Conservation (phyloP, 305 asterid genomes). For the Solanum aculeatissimum region DNA sequence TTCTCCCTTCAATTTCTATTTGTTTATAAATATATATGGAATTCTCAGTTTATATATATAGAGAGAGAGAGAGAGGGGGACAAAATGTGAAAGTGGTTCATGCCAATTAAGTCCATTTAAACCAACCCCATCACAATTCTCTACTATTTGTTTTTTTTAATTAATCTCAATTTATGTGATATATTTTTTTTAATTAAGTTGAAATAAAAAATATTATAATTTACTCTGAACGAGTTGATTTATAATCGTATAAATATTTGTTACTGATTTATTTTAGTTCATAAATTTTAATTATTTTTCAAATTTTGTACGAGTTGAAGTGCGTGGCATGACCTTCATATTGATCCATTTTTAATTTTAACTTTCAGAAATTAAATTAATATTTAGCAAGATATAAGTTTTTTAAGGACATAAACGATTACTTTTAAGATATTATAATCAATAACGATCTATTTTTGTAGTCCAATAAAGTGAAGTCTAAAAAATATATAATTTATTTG, state of each 20-base stretch:
- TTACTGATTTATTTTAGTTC: too few relatives aligned
- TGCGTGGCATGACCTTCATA: not conserved
- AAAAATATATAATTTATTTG: too few relatives aligned
- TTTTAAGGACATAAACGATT: not conserved
- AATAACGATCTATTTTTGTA: not conserved
- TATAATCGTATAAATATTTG: not conserved
- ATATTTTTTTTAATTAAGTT: rapidly evolving
- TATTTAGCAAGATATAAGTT: not conserved
- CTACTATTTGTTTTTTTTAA: not conserved
- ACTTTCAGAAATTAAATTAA: not conserved
- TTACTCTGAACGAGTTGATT: not conserved
- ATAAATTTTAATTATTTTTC: not conserved
- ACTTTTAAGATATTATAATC: not conserved
- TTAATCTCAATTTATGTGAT: not conserved
- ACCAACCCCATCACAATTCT: constrained; percentile 3
- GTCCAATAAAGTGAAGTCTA: not conserved
- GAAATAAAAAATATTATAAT: not conserved
- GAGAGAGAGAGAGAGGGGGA: too few relatives aligned
- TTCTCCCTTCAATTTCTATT: not conserved
- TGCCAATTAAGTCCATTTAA: constrained; percentile 17
- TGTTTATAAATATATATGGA: not conserved
- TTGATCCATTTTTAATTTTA: not conserved
- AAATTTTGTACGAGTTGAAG: not conserved
- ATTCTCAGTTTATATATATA: not conserved
- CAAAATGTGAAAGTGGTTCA: not conserved